A percentile compares a stretch with the other conserved stretches of the same genome.
Conservation (phyloP, 2,329 filamentous ascomycete genomes). For the Botryotinia convoluta region DNA sequence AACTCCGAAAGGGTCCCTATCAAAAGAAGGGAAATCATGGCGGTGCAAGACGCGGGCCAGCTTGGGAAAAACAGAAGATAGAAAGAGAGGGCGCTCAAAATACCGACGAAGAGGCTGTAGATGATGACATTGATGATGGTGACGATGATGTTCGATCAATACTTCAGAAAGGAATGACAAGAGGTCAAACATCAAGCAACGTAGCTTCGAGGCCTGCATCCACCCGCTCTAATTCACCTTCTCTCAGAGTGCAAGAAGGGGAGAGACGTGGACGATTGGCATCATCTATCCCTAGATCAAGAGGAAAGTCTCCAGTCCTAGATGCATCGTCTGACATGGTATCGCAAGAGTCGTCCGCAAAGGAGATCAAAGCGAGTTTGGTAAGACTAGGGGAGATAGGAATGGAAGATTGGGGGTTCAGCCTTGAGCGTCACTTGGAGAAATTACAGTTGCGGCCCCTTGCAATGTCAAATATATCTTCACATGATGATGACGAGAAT, state of each 20-base stretch:
- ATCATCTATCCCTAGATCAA: not conserved
- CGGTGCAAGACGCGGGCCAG: not conserved
- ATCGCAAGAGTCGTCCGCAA: not conserved
- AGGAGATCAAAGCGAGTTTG: not conserved
- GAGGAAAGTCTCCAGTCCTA: not conserved
- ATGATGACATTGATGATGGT: not conserved
- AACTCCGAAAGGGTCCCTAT: not conserved
- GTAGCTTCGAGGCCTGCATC: not conserved
- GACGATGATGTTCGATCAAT: not conserved
- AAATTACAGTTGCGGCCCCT: not conserved
- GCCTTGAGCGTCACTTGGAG: not conserved
- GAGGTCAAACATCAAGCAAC: not conserved
- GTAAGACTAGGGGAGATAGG: not conserved
- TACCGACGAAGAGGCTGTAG: not conserved
- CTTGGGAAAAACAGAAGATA: not conserved
- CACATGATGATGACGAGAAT: constrained; percentile 23
- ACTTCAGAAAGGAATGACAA: not conserved
- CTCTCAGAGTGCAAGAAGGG: not conserved
- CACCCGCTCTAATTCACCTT: not conserved
- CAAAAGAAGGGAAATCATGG: not conserved
- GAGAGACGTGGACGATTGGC: not conserved
- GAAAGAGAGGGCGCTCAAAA: not conserved
- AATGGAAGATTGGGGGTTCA: constrained; percentile 1
- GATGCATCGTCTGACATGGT: not conserved
- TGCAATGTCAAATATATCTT: not conserved